Base-by-base conservation (phyloP, 495 filamentous ascomycete species). In the Antarctomyces pellizariae region DNA sequence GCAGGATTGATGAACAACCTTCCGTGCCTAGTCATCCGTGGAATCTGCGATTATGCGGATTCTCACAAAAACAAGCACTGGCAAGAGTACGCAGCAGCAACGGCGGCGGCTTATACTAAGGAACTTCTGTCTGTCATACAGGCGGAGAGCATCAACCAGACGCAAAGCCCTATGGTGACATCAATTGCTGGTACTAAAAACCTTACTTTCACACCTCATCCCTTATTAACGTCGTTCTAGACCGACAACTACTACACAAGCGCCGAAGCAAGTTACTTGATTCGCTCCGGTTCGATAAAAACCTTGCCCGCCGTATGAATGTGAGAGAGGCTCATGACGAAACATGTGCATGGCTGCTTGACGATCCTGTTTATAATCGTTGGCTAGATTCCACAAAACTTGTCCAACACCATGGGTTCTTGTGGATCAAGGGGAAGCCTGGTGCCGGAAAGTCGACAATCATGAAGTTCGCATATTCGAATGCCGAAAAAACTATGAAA, bases 391-490 rank as follows among this genome's bases (percentile, higher is more conserved):
- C 29, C 3, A 20, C n/a, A 4, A 41, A 49, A 17, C 16, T 51
- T 7, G 2, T 11, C 3, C 19, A 56, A 7, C 56, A 59, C 34
- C 38, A 53, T 24, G 59, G 62, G 5, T 49, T 69, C 24, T 25
- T 69, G 9, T 69, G 62, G 63, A 56, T 70, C 22, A 61, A 49
- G 33, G 62, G 62, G 1, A 64, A 67, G 22, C 57, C 62, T 3
- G 62, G 59, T 7, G 40, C 50, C 10, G 62, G 64, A 4, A 68
- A 67, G 36, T 67, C 62, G 7, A 56, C 51, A 3, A 34, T 57
- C 2, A 62, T 65, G 52, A 62, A 62, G 20, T 36, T 28, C 25
- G 34, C 25, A 1, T 17, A 16, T 18, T 24, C 16, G 1, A 21
- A 28, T 28, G 16, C 25, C 4, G 13, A 18, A 7, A 36, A 29